A percentile compares a stretch with the other conserved stretches of the same genome.
These are phyloP conservation scores for Blastocladiella emersonii DNA, from an alignment of 371 early-diverging fungal species.

Conservation along the genomic window DNA sequence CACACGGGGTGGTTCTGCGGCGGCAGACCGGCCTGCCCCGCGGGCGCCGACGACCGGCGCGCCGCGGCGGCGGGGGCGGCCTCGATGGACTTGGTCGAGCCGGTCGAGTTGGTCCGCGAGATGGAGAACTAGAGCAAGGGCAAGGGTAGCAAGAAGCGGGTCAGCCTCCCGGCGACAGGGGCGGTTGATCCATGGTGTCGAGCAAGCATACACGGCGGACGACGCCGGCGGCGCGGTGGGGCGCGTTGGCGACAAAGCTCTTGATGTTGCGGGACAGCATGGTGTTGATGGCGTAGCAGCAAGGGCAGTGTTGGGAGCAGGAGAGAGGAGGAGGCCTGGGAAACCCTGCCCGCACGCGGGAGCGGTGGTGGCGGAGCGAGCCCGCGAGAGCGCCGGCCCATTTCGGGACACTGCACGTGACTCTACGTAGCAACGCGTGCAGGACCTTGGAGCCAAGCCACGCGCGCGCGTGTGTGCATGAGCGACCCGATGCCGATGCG, in stretches of 20 bases:
- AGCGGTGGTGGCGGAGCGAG: too few species aligned
- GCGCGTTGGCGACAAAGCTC: not conserved
- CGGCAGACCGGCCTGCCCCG: not conserved
- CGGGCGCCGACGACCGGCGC: not conserved
- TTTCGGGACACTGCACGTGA: too few species aligned
- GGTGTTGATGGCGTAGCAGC: too few species aligned
- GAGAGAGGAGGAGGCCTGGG: too few species aligned
- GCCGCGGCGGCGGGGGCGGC: not conserved
- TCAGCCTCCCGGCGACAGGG: not conserved
- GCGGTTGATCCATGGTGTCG: not conserved
- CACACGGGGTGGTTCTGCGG: conserved; percentile 18
- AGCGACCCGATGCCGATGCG: too few species aligned
- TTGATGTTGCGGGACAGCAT: not conserved
- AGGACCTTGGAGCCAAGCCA: too few species aligned
- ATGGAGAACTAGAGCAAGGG: not conserved
- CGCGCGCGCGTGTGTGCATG: too few species aligned
- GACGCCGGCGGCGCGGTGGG: not conserved
- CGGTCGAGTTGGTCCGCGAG: not conserved
- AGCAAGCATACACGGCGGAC: not conserved
- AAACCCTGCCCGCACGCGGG: too few species aligned
- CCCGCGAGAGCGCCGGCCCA: too few species aligned
- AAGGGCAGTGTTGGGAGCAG: too few species aligned
- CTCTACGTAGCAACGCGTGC: too few species aligned
- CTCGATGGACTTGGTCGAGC: too few species aligned
- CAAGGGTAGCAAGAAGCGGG: not conserved